These are phyloP conservation scores for Xylaria grammica DNA, from an alignment of 495 filamentous ascomycete genomes.

Conservation along the genomic window DNA sequence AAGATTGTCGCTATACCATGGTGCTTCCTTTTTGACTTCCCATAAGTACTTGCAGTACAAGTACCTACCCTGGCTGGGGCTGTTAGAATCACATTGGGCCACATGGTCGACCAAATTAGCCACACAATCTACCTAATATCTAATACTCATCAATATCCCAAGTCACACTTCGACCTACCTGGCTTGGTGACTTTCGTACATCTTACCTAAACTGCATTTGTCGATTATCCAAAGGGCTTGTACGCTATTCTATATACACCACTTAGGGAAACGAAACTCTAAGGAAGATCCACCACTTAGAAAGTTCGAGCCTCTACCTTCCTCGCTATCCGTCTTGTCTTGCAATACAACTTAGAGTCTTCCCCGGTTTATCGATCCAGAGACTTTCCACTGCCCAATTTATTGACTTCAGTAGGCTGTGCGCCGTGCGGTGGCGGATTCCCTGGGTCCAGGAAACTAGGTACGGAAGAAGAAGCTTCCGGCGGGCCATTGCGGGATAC, in stretches of 20 bases:
- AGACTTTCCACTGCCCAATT: neutral
- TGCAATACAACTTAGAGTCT: neutral
- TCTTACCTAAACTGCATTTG: conserved; percentile 12
- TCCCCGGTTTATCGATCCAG: conserved; percentile 11
- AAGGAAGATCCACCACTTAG: conserved; percentile 1
- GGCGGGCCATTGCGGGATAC: neutral
- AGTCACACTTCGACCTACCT: conserved; percentile 34
- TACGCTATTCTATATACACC: conserved; percentile 12
- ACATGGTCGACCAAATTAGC: conserved; percentile 44
- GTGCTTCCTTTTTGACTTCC: conserved; percentile 31
- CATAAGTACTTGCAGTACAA: conserved; percentile 23
- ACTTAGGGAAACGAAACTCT: conserved; percentile 11
- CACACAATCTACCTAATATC: conserved; percentile 45
- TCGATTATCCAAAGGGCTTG: conserved; percentile 10
- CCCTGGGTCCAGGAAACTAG: conserved; percentile 5
- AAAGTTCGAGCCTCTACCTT: conserved; percentile 1
- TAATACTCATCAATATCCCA: conserved; percentile 25
- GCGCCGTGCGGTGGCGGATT: conserved; percentile 8
- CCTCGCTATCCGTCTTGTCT: neutral
- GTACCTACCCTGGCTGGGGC: conserved; percentile 41
- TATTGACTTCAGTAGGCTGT: neutral
- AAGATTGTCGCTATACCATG: conserved; percentile 46
- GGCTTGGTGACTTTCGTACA: conserved; percentile 22
- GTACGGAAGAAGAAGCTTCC: conserved; percentile 10
- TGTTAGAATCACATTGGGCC: conserved; percentile 42